Base-by-base conservation (phyloP, 805 yeast species). In the Wickerhamia fluorescens region DNA sequence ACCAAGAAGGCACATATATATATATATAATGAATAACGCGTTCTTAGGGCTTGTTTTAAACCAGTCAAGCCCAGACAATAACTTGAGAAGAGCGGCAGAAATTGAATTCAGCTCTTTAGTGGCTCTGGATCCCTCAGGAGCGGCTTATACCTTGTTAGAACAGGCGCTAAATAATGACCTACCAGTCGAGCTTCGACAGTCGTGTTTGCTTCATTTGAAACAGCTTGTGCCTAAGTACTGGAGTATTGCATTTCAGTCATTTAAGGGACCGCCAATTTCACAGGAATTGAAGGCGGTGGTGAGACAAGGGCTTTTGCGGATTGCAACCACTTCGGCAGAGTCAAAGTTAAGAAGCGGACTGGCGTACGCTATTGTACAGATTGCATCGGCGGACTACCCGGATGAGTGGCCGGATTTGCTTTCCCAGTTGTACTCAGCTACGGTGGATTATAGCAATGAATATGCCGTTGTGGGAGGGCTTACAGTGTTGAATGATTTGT, bases 401-500 rank as follows among this genome's bases (percentile, higher is more conserved):
- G 97, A 92, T 47, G 94, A 86, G 49, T 89, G 97, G 97, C 95
- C 96, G 1, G 68, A 65, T 14, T 58, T 88, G 26, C 48, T 83
- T 32, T 46, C 54, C 19, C 51, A 51, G 5, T 45, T 85, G 13
- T 76, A 75, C 42, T 46, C 45, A 2, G 50, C 53, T 16, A 61
- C 71, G 20, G 43, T 51, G 7, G 46, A 59, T 7, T 46, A 49
- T 19, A 33, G 35, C 4, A 44, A 60, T 29, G 38, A 44, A n/a
- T 43, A 33, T 23, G 53, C 58, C 14, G 45, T 72, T 18, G 42
- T 73, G 17, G 83, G 83, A 11, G 74, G 79, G 0, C 47, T 81
- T 35, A 48, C 70, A 4, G 74, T 81, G 3, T 57, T 85, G 25
- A 74, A 70, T 41, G 96, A 89, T 36, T 63, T 92, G 14, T 78